These are phyloP conservation scores for Tetradesmus obliquus DNA, from an alignment of 139 green algal species.

Conservation along the genomic window DNA sequence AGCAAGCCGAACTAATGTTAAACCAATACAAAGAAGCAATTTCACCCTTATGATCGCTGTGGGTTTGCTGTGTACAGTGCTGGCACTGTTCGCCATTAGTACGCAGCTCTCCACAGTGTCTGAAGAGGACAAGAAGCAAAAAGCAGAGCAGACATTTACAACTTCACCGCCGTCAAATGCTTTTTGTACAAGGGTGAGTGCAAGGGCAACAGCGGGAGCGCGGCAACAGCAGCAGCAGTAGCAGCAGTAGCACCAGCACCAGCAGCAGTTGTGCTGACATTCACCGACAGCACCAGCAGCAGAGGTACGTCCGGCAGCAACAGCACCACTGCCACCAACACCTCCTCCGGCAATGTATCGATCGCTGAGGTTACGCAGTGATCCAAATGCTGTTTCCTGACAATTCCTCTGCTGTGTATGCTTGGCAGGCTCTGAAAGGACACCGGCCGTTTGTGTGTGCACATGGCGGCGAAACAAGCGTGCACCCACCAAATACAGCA, in stretches of 20 bases:
- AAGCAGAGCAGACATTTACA: not conserved
- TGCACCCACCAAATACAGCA: slow-evolving; percentile 53
- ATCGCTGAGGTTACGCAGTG: not conserved
- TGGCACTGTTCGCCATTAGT: not conserved
- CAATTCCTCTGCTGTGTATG: not conserved
- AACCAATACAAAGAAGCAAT: not conserved
- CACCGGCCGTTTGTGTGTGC: slow-evolving; percentile 56
- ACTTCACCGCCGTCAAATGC: not conserved
- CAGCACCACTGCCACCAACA: not conserved
- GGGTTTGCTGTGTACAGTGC: not conserved
- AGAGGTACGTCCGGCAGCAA: not conserved
- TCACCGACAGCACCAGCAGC: not conserved
- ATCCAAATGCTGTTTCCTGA: not conserved
- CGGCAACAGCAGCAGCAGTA: not conserved
- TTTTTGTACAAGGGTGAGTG: not conserved
- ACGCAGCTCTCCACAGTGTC: not conserved
- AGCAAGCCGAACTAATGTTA: not conserved
- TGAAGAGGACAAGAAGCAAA: not conserved
- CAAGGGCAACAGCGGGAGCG: not conserved
- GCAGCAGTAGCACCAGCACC: not conserved
- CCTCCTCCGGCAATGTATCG: not conserved
- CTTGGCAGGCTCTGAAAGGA: not conserved
- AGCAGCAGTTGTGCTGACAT: not conserved
- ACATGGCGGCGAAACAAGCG: slow-evolving; percentile 54
- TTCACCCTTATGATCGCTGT: not conserved